These are phyloP conservation scores for Agaricales sp. DNA, from an alignment of 1,284 basidiomycete species.

Conservation along the genomic window DNA sequence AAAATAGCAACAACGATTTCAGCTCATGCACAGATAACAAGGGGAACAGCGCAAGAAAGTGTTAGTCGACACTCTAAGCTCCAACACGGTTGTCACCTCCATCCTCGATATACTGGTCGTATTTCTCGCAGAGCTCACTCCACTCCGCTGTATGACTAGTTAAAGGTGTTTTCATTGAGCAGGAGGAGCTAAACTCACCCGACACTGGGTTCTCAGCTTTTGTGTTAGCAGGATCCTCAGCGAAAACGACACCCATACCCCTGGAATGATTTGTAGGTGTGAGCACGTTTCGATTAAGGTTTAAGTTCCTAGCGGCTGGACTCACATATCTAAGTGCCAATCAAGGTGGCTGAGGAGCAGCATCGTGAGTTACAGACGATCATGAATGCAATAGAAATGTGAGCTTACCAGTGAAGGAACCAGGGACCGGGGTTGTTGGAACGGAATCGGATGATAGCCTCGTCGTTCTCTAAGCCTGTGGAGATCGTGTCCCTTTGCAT, in stretches of 20 bases:
- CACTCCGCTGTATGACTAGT: not conserved
- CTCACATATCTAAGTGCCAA: slow-evolving; percentile 1
- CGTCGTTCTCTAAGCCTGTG: slow-evolving; percentile 15
- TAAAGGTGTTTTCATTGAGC: not conserved
- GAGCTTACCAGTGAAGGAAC: slow-evolving; percentile 16
- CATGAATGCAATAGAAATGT: slow-evolving; percentile 8
- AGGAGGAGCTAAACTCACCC: not conserved
- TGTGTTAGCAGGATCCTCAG: slow-evolving; percentile 17
- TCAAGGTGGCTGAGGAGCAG: not conserved
- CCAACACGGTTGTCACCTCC: not conserved
- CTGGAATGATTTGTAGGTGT: not conserved
- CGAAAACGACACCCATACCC: slow-evolving; percentile 28
- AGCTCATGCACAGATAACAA: not conserved
- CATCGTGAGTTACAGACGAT: not conserved
- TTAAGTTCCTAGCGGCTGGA: not conserved
- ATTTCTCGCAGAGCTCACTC: not conserved
- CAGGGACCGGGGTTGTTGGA: slow-evolving; percentile 21
- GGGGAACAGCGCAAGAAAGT: not conserved
- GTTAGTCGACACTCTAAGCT: not conserved
- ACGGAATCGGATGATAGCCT: slow-evolving; percentile 20
- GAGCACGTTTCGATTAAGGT: not conserved
- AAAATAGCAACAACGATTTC: not conserved
- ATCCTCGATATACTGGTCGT: not conserved
- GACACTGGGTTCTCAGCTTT: not conserved
- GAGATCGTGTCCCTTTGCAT: slow-evolving; percentile 20